Percentiles rank a stretch among this genome's conserved stretches.
Conservation (phyloP, 208 protist genomes). For the Acanthamoeba culbertsoni region DNA sequence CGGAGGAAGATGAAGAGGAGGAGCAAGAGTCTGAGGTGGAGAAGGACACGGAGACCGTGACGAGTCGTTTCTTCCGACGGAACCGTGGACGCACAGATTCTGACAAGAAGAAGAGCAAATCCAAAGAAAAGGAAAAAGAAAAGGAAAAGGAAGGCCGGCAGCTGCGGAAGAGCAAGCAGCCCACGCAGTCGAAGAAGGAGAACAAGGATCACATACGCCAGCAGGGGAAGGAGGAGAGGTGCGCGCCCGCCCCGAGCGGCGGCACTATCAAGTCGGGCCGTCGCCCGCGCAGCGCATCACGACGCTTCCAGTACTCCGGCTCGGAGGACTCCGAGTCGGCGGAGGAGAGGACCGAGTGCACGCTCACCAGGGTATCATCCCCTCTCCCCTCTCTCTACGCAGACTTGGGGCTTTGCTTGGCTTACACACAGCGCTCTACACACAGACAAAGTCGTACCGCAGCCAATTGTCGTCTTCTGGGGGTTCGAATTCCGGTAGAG, state of each 20-base stretch:
- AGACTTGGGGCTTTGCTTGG: background rate
- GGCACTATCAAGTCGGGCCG: background rate
- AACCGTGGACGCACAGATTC: background rate
- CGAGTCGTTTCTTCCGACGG: constrained; percentile 17
- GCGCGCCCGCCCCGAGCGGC: too few species aligned
- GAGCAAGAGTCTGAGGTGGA: constrained; percentile 6
- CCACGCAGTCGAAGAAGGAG: background rate
- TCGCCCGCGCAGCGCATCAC: background rate
- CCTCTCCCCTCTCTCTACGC: background rate
- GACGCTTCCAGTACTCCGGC: background rate
- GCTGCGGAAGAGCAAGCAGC: too few species aligned
- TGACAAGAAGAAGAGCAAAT: background rate
- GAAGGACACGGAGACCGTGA: background rate
- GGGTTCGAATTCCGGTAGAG: background rate
- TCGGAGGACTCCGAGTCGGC: background rate
- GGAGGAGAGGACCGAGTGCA: background rate
- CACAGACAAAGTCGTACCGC: constrained; percentile 30
- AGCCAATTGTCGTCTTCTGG: background rate
- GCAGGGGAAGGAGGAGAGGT: background rate
- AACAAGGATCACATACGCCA: constrained; percentile 35
- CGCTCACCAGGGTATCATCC: background rate
- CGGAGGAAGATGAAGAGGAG: background rate
- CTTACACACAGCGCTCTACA: background rate
- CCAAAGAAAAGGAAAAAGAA: background rate
- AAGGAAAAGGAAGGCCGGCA: background rate